These are phyloP conservation scores for Haplographium delicatum DNA, from an alignment of 495 filamentous ascomycete genomes.

Conservation along the genomic window DNA sequence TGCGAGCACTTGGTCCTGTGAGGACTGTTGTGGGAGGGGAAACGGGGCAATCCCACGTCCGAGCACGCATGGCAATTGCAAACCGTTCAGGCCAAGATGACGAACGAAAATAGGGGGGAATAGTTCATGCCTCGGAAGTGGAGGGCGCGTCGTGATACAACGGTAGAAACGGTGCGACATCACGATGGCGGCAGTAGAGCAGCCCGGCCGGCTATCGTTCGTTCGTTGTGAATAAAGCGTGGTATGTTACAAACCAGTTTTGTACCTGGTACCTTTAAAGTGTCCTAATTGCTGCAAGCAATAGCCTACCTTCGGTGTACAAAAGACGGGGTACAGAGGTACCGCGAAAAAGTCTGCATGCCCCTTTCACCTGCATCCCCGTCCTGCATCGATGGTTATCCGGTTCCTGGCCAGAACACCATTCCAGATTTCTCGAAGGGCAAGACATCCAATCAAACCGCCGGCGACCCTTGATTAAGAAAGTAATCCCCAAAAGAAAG, in stretches of 20 bases:
- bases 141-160: too few species aligned
- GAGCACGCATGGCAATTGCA: background rate
- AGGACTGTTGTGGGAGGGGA: background rate
- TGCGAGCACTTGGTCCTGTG: background rate
- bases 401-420: background rate
- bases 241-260: background rate
- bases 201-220: background rate
- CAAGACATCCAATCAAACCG: background rate
- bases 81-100: background rate
- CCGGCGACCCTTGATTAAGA: background rate
- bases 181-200: background rate
- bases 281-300: too few species aligned
- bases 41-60: background rate
- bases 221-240: background rate
- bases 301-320: too few species aligned
- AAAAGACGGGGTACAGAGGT: background rate
- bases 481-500: background rate
- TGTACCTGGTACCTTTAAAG: too few species aligned
- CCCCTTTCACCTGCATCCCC: background rate
- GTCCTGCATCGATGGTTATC: background rate
- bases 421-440: background rate
- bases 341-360: background rate
- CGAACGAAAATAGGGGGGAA: background rate
- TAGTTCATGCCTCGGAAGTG: too few species aligned
- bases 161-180: background rate